Conservation (phyloP, 2,329 filamentous ascomycete species). For the Fusarium stilboides region DNA sequence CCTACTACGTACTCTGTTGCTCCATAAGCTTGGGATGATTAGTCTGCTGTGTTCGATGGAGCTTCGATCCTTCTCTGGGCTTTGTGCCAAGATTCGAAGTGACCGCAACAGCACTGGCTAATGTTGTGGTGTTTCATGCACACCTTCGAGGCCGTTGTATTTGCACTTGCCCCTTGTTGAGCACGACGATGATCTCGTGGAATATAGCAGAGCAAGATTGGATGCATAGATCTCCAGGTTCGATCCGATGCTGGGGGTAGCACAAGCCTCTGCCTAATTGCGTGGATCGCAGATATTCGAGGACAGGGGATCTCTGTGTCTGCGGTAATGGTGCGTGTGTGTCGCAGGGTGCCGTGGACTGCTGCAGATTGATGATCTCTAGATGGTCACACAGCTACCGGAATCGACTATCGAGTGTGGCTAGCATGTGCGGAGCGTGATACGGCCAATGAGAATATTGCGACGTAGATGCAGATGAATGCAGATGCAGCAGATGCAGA, state of each 20-base stretch:
- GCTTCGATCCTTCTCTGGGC: neutral
- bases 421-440: conserved; percentile 17
- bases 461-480: neutral
- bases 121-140: neutral
- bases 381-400: conserved; percentile 32
- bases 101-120: neutral
- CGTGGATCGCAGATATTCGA: conserved; percentile 29
- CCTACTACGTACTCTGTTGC: neutral
- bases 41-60: too few species aligned
- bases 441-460: conserved; percentile 13
- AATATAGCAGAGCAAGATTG: conserved; percentile 26
- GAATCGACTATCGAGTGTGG: conserved; percentile 24
- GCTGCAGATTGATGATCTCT: conserved; percentile 42
- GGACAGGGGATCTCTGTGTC: conserved; percentile 24
- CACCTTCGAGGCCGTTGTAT: conserved; percentile 3
- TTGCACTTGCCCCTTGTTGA: conserved; percentile 18
- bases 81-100: conserved; percentile 4
- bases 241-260: conserved; percentile 24
- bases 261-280: conserved; percentile 38
- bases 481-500: conserved; percentile 24
- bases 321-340: conserved; percentile 33
- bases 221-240: conserved; percentile 34
- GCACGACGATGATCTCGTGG: conserved; percentile 24
- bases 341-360: conserved; percentile 31
- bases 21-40: neutral